These are phyloP conservation scores for Saccharum officinarum DNA, from an alignment of 176 grass and related monocot genomes.

Conservation along the genomic window DNA sequence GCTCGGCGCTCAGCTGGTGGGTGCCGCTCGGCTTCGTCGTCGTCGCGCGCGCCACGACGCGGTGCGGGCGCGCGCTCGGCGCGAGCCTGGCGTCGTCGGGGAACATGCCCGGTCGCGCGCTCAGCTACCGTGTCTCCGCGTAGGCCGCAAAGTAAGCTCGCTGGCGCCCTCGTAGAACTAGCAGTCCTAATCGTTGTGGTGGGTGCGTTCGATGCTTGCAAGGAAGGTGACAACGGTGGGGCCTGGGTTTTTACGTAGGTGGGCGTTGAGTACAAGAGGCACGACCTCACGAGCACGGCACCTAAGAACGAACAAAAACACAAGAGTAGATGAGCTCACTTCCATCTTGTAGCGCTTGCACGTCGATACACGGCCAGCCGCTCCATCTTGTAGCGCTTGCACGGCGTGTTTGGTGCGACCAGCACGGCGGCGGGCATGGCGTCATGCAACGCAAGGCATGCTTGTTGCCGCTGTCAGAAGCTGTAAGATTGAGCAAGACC, in stretches of 20 bases:
- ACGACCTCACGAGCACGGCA: background rate
- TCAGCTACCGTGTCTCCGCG: background rate
- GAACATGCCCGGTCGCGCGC: constrained; percentile 16
- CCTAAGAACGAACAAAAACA: background rate
- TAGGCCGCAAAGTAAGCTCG: background rate
- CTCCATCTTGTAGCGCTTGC: no score
- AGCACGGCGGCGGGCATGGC: no score
- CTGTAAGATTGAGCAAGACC: no score
- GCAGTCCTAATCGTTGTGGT: background rate
- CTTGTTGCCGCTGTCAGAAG: no score
- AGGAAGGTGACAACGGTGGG: background rate
- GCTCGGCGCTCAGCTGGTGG: background rate
- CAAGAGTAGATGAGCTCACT: background rate
- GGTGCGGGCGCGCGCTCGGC: background rate
- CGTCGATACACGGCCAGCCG: no score
- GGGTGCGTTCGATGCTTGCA: background rate
- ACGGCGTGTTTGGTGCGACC: no score
- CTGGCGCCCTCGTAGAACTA: background rate
- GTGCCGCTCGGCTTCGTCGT: background rate
- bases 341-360: no score
- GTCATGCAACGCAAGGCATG: no score
- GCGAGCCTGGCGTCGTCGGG: background rate
- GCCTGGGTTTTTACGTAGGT: constrained; percentile 1
- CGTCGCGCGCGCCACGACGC: background rate
- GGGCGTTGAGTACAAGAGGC: constrained; percentile 4